phyloP scores from a whole-genome alignment of 2,329 filamentous ascomycete genomes.

The Alternaria hordeiaustralica region DNA sequence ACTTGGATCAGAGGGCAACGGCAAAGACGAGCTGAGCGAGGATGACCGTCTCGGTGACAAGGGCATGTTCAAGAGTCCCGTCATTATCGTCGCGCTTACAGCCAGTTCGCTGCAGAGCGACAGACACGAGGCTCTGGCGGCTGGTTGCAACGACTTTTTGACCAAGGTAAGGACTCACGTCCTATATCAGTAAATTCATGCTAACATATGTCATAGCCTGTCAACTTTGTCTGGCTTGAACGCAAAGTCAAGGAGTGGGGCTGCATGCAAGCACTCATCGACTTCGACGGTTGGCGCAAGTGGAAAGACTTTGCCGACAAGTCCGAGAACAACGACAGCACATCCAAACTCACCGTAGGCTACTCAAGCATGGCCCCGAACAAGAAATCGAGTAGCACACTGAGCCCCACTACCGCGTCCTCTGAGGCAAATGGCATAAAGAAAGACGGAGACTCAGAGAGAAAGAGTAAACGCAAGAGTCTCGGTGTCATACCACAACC shows the following conservation, averaged over 20 bases:
- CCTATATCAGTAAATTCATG: slow-evolving; percentile 14
- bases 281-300: slow-evolving; percentile 96
- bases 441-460: slow-evolving; percentile 37
- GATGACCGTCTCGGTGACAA: slow-evolving; percentile 73
- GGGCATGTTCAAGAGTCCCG: slow-evolving; percentile 86
- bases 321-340: slow-evolving; percentile 44
- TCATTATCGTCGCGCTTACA: slow-evolving; percentile 96
- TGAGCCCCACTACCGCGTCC: slow-evolving; percentile 23
- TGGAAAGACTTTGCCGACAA: slow-evolving; percentile 80
- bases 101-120: slow-evolving; percentile 95
- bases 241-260: slow-evolving; percentile 99
- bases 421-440: slow-evolving; percentile 33
- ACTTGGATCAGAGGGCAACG: slow-evolving; percentile 48
- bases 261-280: slow-evolving; percentile 98
- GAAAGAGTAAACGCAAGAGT: slow-evolving; percentile 44
- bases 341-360: slow-evolving; percentile 43
- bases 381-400: slow-evolving; percentile 21
- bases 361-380: slow-evolving; percentile 40
- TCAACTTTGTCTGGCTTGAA: slow-evolving; percentile 97
- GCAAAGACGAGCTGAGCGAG: slow-evolving; percentile 54
- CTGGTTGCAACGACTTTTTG: slow-evolving; percentile 97
- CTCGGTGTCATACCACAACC: slow-evolving; percentile 34
- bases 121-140: slow-evolving; percentile 90
- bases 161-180: slow-evolving; percentile 74
- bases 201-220: slow-evolving; percentile 66